Evolutionary conservation across 306 rosid species (phyloP).

Genomic region (Fragaria ananassa): DNA sequence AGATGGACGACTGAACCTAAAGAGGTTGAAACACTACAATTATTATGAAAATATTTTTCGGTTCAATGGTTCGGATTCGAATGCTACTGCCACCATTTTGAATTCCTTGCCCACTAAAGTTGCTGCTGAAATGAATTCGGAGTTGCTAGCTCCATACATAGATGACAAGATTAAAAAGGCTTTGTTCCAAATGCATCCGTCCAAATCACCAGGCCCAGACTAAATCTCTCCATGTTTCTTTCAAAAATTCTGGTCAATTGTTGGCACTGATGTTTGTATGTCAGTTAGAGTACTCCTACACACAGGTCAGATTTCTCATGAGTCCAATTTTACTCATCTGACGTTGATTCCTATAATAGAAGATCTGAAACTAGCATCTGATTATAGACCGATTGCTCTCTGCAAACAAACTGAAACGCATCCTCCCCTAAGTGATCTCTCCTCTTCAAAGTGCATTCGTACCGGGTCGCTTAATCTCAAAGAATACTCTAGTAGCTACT

Average conservation of each 20-base stretch:
- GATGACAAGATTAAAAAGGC: neutral
- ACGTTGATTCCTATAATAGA: neutral
- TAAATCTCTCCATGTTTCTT: neutral
- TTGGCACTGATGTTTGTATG: neutral
- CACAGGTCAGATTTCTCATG: neutral
- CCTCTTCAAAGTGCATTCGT: neutral
- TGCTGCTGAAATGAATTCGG: too few species aligned
- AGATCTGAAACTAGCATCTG: too few species aligned
- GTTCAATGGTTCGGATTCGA: too few species aligned
- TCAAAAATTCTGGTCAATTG: too few species aligned
- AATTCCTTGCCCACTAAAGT: too few species aligned
- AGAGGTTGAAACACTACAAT: too few species aligned
- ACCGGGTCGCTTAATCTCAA: too few species aligned
- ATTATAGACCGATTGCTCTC: neutral
- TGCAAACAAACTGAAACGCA: neutral
- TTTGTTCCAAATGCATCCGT: neutral
- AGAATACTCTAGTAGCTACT: neutral
- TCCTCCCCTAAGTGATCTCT: neutral
- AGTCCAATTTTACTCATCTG: neutral
- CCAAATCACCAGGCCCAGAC: neutral
- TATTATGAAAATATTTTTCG: too few species aligned
- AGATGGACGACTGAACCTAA: too few species aligned
- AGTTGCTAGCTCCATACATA: too few species aligned
- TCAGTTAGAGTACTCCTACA: fast-evolving
- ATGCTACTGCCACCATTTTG: too few species aligned